phyloP scores from a whole-genome alignment of 1,139 yeast genomes.

The Yamadazyma pseudoaaseri region DNA sequence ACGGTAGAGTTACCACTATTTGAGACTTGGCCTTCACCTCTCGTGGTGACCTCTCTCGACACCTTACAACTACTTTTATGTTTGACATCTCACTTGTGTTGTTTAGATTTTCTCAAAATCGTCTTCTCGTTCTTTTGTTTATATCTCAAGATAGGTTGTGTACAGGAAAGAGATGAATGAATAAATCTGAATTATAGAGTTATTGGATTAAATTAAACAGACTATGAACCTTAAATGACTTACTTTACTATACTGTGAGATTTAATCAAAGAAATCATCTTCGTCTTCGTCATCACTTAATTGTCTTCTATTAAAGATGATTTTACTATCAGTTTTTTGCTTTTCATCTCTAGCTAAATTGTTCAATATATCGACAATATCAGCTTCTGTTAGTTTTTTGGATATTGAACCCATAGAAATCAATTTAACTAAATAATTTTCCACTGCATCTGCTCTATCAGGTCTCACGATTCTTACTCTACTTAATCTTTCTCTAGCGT shows the following conservation, averaged over 20 bases:
- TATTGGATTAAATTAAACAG: too few relatives aligned
- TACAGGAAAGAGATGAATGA: slow-evolving; percentile 1
- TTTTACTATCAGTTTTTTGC: slow-evolving; percentile 59
- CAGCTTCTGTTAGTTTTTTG: slow-evolving; percentile 71
- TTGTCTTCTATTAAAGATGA: slow-evolving; percentile 35
- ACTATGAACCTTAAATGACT: too few relatives aligned
- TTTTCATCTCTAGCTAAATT: slow-evolving; percentile 80
- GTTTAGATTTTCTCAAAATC: slow-evolving; percentile 7
- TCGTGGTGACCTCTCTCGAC: slow-evolving; percentile 75
- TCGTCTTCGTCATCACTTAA: slow-evolving; percentile 29
- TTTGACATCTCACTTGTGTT: slow-evolving; percentile 32
- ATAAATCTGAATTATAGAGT: too few relatives aligned
- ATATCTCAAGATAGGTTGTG: not conserved
- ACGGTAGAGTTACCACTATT: slow-evolving; percentile 64
- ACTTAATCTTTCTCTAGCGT: slow-evolving; percentile 84
- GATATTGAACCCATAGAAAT: slow-evolving; percentile 78
- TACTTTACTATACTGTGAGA: not conserved
- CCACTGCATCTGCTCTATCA: slow-evolving; percentile 90
- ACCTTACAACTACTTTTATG: slow-evolving; percentile 84
- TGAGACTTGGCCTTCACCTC: slow-evolving; percentile 74
- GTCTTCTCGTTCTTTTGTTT: slow-evolving; percentile 1
- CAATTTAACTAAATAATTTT: slow-evolving; percentile 69
- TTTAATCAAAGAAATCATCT: slow-evolving; percentile 32
- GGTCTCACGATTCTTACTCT: slow-evolving; percentile 88
- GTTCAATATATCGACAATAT: slow-evolving; percentile 78